Conservation (phyloP, 495 filamentous ascomycete species). For the Aspergillus egyptiacus region DNA sequence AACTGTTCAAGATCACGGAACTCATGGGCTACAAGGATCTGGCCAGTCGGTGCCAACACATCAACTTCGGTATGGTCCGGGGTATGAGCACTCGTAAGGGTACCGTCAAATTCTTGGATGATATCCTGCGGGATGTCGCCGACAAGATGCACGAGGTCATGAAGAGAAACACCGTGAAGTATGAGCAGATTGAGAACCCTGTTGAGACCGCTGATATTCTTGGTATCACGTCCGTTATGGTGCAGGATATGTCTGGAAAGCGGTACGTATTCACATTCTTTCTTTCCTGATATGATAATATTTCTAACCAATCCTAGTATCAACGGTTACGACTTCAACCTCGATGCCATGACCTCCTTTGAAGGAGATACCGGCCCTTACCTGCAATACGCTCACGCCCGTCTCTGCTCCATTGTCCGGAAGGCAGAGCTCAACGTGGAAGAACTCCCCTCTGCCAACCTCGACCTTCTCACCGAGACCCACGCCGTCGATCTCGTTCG, state of each 20-base stretch:
- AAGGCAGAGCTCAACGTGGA: constrained; percentile 41
- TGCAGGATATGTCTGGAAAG: constrained; percentile 66
- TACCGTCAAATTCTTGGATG: constrained; percentile 64
- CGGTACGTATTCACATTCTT: constrained; percentile 38
- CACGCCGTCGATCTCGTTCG: constrained; percentile 56
- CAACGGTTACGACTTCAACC: constrained; percentile 63
- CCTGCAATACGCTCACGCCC: constrained; percentile 64
- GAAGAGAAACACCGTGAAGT: constrained; percentile 58
- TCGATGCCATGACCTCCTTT: constrained; percentile 62
- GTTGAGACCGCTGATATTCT: constrained; percentile 49
- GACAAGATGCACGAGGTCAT: constrained; percentile 72
- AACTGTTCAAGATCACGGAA: constrained; percentile 66
- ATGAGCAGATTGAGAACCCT: constrained; percentile 58
- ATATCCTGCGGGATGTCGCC: constrained; percentile 57
- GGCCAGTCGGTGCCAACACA: constrained; percentile 57
- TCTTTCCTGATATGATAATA: neutral
- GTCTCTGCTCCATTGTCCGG: constrained; percentile 57
- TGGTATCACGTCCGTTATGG: constrained; percentile 65
- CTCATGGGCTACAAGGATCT: constrained; percentile 61
- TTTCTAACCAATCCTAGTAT: constrained; percentile 37
- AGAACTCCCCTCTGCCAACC: constrained; percentile 47
- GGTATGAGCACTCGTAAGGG: constrained; percentile 67
- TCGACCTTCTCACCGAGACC: constrained; percentile 50
- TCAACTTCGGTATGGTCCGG: constrained; percentile 69
- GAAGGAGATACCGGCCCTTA: constrained; percentile 68